Evolutionary conservation across 2,329 filamentous ascomycete species (phyloP).

Genomic region (Aspergillus novoparasiticus): DNA sequence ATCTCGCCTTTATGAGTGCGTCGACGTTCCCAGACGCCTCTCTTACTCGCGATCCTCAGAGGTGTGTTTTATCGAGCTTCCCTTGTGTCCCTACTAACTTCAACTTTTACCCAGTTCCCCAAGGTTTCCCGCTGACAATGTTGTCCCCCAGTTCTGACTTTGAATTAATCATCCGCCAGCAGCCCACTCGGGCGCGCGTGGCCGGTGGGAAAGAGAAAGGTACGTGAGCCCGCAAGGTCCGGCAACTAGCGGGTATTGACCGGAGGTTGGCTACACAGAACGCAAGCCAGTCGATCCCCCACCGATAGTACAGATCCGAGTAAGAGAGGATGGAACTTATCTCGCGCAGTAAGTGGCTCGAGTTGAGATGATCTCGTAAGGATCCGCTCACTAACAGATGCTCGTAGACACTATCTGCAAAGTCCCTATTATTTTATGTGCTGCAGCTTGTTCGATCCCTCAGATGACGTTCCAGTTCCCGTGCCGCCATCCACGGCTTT

Average conservation of each 20-base stretch:
- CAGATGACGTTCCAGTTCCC: slow-evolving; percentile 48
- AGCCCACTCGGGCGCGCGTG: slow-evolving; percentile 68
- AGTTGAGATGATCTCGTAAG: not conserved
- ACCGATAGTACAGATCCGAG: slow-evolving; percentile 74
- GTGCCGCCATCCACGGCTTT: slow-evolving; percentile 56
- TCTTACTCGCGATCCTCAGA: slow-evolving; percentile 46
- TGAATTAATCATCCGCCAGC: slow-evolving; percentile 64
- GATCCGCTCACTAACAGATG: slow-evolving; percentile 21
- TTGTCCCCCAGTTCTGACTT: slow-evolving; percentile 55
- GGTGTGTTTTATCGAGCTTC: slow-evolving; percentile 33
- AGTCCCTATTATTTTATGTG: slow-evolving; percentile 68
- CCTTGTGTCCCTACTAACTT: slow-evolving; percentile 19
- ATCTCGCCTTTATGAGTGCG: slow-evolving; percentile 45
- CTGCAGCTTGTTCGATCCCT: slow-evolving; percentile 56
- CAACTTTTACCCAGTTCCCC: slow-evolving; percentile 33
- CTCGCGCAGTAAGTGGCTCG: slow-evolving; percentile 59
- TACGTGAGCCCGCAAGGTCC: slow-evolving; percentile 35
- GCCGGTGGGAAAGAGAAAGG: slow-evolving; percentile 76
- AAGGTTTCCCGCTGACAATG: slow-evolving; percentile 43
- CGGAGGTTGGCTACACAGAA: slow-evolving; percentile 50
- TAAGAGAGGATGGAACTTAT: slow-evolving; percentile 50
- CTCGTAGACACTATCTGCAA: slow-evolving; percentile 60
- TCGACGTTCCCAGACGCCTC: slow-evolving; percentile 44
- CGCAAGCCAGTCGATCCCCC: slow-evolving; percentile 85
- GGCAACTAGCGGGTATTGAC: not conserved